These are phyloP conservation scores for Russula virescens DNA, from an alignment of 768 basidiomycete genomes.

Conservation along the genomic window DNA sequence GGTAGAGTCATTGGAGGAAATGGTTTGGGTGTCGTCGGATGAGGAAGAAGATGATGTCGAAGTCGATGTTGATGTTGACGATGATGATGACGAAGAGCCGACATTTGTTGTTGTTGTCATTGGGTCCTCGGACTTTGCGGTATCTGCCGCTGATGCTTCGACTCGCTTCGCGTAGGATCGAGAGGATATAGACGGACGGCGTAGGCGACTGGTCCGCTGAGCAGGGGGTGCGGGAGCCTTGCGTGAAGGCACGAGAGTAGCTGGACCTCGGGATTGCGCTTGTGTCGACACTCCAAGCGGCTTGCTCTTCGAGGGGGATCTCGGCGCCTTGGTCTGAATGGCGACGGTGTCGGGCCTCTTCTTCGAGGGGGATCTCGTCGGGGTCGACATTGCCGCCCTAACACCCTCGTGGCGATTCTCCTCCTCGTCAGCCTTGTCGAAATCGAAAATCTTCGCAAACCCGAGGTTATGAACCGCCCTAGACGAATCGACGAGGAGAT, in stretches of 20 bases:
- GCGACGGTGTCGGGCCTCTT: neutral
- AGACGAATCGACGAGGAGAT: constrained; percentile 63
- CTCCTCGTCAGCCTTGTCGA: constrained; percentile 35
- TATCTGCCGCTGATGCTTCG: neutral
- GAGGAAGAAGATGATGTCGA: constrained; percentile 14
- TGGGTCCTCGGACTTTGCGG: neutral
- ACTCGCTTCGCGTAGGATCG: neutral
- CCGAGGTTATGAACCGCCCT: constrained; percentile 44
- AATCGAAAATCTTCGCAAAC: constrained; percentile 76
- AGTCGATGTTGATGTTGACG: constrained; percentile 14
- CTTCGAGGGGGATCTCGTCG: constrained; percentile 35
- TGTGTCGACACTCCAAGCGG: constrained; percentile 18
- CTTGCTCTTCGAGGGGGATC: constrained; percentile 43
- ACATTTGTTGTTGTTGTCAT: constrained; percentile 7
- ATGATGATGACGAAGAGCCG: constrained; percentile 13
- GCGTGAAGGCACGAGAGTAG: constrained; percentile 26
- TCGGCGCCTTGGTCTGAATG: constrained; percentile 22
- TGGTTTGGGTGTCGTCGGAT: constrained; percentile 1
- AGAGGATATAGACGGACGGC: constrained; percentile 27
- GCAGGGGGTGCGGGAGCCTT: constrained; percentile 8
- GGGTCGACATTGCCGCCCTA: constrained; percentile 25
- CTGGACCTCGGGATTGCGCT: constrained; percentile 1
- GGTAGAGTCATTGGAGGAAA: neutral
- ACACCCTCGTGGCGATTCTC: constrained; percentile 30
- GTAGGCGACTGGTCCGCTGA: constrained; percentile 26